Evolutionary conservation across 2,329 filamentous ascomycete species (phyloP).

Genomic region (Fusarium falciforme): DNA sequence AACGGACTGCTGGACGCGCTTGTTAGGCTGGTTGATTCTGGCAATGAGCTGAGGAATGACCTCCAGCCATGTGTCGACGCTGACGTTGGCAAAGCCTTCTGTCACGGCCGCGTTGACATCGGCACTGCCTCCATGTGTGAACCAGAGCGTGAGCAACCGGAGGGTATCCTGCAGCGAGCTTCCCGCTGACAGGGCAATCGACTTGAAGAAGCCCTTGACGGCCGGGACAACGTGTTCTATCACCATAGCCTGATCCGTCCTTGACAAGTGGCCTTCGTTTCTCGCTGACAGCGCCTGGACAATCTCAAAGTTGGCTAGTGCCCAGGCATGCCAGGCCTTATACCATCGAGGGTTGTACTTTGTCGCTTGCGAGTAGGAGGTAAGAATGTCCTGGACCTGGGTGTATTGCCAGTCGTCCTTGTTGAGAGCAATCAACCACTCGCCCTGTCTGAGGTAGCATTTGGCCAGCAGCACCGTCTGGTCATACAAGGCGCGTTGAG

Average conservation of each 20-base stretch:
- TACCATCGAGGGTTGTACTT: conserved; percentile 96
- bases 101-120: conserved; percentile 91
- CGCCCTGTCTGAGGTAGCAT: conserved; percentile 94
- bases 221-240: conserved; percentile 93
- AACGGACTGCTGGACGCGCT: conserved; percentile 87
- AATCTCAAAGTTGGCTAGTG: conserved; percentile 97
- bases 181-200: conserved; percentile 89
- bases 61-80: conserved; percentile 97
- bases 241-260: conserved; percentile 72
- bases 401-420: conserved; percentile 90
- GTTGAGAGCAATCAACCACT: conserved; percentile 91
- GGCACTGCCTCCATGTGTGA: conserved; percentile 86
- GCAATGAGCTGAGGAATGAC: conserved; percentile 98
- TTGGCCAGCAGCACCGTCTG: conserved; percentile 85
- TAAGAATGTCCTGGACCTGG: conserved; percentile 86
- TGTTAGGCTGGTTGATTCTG: conserved; percentile 95
- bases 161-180: conserved; percentile 97
- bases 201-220: conserved; percentile 96
- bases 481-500: conserved; percentile 66
- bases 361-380: conserved; percentile 92
- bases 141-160: conserved; percentile 93
- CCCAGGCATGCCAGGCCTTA: conserved; percentile 99
- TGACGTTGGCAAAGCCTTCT: conserved; percentile 91
- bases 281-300: conserved; percentile 83
- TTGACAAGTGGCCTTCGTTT: conserved; percentile 63